A percentile compares a stretch with the other conserved stretches of the same genome.
phyloP scores from a whole-genome alignment of 2,329 filamentous ascomycete genomes.

The Fusarium sororula region DNA sequence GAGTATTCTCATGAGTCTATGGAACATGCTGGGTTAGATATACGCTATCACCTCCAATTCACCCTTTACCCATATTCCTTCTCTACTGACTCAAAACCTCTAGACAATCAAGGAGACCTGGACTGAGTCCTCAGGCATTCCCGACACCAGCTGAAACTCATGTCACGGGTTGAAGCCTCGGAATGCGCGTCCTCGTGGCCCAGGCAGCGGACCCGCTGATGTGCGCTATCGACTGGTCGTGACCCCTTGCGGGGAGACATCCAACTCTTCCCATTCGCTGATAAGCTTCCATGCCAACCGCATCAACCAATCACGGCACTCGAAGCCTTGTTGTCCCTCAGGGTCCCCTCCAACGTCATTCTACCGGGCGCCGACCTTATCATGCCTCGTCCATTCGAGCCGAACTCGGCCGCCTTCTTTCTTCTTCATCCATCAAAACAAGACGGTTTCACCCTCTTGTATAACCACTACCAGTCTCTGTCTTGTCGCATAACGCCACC shows the following conservation, averaged over 20 bases:
- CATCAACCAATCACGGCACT: conserved; percentile 10
- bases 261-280: not conserved
- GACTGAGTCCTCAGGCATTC: not conserved
- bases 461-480: not conserved
- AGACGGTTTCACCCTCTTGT: conserved; percentile 8
- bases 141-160: not conserved
- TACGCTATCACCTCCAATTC: no score
- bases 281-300: not conserved
- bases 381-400: conserved; percentile 21
- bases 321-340: conserved; percentile 5
- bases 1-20: not conserved
- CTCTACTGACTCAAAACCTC: not conserved
- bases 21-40: not conserved
- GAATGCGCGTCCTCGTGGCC: conserved; percentile 26
- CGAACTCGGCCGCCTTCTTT: conserved; percentile 17
- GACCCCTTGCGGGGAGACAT: conserved; percentile 24
- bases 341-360: conserved; percentile 33
- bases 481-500: not conserved
- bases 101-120: no score
- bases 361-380: conserved; percentile 27
- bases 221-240: conserved; percentile 21
- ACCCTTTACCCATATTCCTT: no score
- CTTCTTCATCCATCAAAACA: conserved; percentile 15
- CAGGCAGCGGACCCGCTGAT: conserved; percentile 29
- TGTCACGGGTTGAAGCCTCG: conserved; percentile 6